phyloP scores from a whole-genome alignment of 495 filamentous ascomycete genomes.

The Aspergillus bertholletiae region DNA sequence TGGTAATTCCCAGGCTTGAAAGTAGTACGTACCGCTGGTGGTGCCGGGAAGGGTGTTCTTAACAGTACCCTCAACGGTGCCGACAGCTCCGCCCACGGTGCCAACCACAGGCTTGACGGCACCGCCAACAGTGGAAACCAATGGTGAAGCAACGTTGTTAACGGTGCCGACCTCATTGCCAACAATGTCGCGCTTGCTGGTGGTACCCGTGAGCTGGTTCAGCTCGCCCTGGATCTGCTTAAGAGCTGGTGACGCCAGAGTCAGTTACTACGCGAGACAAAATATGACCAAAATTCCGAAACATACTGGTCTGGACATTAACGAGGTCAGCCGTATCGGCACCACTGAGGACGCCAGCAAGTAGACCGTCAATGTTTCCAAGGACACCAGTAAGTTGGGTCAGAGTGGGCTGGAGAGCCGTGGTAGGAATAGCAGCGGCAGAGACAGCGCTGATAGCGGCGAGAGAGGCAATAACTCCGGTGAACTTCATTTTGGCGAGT shows the following conservation, averaged over 20 bases:
- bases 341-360: constrained; percentile 4
- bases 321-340: constrained; percentile 3
- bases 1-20: neutral
- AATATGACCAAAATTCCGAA: neutral
- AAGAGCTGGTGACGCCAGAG: neutral
- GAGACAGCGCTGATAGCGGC: constrained; percentile 23
- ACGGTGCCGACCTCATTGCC: constrained; percentile 1
- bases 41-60: neutral
- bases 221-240: constrained; percentile 1
- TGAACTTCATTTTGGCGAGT: constrained; percentile 38
- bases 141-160: constrained; percentile 3
- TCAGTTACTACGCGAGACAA: neutral
- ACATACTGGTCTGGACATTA: constrained; percentile 9
- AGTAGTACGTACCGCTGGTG: constrained; percentile 4
- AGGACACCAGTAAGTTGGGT: constrained; percentile 9
- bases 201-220: constrained; percentile 1
- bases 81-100: constrained; percentile 1
- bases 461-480: constrained; percentile 26
- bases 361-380: constrained; percentile 7
- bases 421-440: constrained; percentile 19
- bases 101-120: constrained; percentile 6
- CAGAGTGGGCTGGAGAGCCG: constrained; percentile 6
- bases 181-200: constrained; percentile 11
- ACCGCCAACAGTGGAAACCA: constrained; percentile 4
- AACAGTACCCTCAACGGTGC: constrained; percentile 1